Evolutionary conservation across 2,329 filamentous ascomycete genomes (phyloP), one percentile per base, ranked within the genome.

Genomic region (Claviceps cyperi): DNA sequence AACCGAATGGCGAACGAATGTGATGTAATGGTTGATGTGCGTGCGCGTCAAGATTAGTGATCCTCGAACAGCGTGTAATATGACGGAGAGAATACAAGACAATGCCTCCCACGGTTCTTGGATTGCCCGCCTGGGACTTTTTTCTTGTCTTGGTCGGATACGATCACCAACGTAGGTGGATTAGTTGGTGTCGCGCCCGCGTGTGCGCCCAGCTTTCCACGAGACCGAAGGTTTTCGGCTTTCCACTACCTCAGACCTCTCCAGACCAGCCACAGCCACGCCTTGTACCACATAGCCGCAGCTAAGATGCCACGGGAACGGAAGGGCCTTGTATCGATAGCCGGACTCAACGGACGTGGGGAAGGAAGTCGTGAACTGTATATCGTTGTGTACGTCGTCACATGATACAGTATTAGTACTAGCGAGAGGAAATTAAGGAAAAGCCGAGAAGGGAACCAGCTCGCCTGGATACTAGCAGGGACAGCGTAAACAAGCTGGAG

Each of bases 171-270:
- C 3, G 15, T 24, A 13, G 36, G 35, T 38, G 15, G 14, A 47
- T 38, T 39, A 21, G 45, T 47, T 28, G 45, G 35, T 47, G 19
- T 38, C 24, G 35, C 21, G 36, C 21, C n/a, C n/a, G 46, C 38
- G 11, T 39, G 15, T 21, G 21, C n/a, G 6, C 24, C 11, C 24
- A 19, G 15, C 38, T 39, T 41, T n/a, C 4, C 15, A 41, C 37
- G 6, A 36, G 19, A 32, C 54, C 54, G 54, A 55, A 48, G 47
- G 50, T 35, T 54, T 53, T 55, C 54, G 54, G 51, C 51, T 47
- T 50, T 43, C 8, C 19, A 21, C 32, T 2, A 24, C n/a, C n/a
- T n/a, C n/a, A n/a, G n/a, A n/a, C n/a, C n/a, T n/a, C n/a, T 15
- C 13, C 35, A 1, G 32, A 44, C 40, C 40, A 44, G 40, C 32